phyloP scores from a whole-genome alignment of 768 basidiomycete genomes.

The Suillus spraguei region DNA sequence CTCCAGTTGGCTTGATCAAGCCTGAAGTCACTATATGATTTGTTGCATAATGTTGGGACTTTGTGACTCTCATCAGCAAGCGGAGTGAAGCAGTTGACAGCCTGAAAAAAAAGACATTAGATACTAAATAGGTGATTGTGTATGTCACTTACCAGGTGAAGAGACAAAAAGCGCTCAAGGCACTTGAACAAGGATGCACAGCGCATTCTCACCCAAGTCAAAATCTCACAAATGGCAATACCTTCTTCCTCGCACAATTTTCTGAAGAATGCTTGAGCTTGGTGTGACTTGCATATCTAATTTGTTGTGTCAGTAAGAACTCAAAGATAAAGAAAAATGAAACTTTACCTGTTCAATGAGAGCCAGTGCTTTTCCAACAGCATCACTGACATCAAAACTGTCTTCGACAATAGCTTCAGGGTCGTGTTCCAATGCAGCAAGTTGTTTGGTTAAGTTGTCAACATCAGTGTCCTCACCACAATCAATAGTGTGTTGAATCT shows the following conservation, averaged over 20 bases:
- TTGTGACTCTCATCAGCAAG: conserved; percentile 23
- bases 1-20: too few relatives aligned
- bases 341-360: too few relatives aligned
- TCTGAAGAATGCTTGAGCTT: not conserved
- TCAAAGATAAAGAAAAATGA: too few relatives aligned
- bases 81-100: not conserved
- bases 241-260: not conserved
- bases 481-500: too few relatives aligned
- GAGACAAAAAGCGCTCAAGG: not conserved
- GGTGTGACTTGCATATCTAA: not conserved
- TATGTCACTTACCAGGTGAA: not conserved
- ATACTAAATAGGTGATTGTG: not conserved
- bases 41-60: conserved; percentile 16
- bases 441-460: too few relatives aligned
- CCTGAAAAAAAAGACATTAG: not conserved
- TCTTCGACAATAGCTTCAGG: too few relatives aligned
- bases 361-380: too few relatives aligned
- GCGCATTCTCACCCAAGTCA: not conserved
- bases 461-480: too few relatives aligned
- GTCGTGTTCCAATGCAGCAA: too few relatives aligned
- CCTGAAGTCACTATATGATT: conserved; percentile 20
- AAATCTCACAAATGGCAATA: not conserved
- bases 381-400: too few relatives aligned
- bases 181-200: not conserved
- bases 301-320: too few relatives aligned